Evolutionary conservation across 768 basidiomycete species (phyloP).

Genomic region (Xerocomellus amylosporus): DNA sequence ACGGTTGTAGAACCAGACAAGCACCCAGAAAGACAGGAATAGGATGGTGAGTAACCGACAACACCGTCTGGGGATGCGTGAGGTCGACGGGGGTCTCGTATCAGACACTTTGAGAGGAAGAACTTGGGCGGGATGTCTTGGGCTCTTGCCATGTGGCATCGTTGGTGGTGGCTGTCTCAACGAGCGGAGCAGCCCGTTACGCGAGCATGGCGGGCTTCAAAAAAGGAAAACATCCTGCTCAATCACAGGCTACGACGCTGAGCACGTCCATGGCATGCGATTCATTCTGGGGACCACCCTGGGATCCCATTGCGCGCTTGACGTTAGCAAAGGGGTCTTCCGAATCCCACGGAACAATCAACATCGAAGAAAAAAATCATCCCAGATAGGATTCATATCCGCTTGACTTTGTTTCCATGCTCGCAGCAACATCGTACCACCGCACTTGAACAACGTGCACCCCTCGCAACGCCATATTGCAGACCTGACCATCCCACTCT

Average conservation of each 20-base stretch:
- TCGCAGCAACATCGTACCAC: neutral
- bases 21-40: conserved; percentile 5
- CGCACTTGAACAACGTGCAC: neutral
- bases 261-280: neutral
- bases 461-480: neutral
- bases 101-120: conserved; percentile 20
- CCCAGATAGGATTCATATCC: neutral
- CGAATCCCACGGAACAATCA: too few relatives aligned
- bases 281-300: neutral
- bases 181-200: neutral
- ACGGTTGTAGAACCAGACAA: conserved; percentile 17
- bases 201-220: neutral
- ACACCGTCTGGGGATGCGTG: conserved; percentile 6
- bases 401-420: neutral
- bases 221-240: conserved; percentile 3
- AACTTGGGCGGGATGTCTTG: conserved; percentile 1
- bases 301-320: neutral
- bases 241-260: neutral
- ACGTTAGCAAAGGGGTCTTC: neutral
- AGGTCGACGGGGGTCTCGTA: neutral
- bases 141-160: conserved; percentile 10
- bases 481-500: neutral
- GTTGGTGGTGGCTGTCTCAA: neutral
- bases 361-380: neutral
- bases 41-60: conserved; percentile 15